These are phyloP conservation scores for Lepidium didymum DNA, from an alignment of 345 rosid genomes.

Conservation along the genomic window DNA sequence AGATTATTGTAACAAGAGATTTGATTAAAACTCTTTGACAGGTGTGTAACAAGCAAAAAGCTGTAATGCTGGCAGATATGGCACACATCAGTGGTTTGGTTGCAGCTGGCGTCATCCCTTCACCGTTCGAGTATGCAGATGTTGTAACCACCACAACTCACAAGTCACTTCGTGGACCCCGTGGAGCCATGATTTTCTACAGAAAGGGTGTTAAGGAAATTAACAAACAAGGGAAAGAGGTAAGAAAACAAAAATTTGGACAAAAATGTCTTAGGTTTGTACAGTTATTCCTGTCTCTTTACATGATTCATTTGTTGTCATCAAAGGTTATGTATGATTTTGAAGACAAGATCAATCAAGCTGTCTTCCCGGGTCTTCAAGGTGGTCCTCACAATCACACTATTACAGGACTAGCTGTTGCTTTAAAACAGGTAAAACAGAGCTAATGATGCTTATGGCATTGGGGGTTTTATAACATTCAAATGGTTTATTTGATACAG, in stretches of 20 bases:
- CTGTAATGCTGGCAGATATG: constrained; percentile 91
- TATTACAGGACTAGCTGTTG: constrained; percentile 92
- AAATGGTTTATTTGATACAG: constrained; percentile 31
- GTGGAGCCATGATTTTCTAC: constrained; percentile 99
- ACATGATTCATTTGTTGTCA: constrained; percentile 3
- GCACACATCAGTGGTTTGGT: constrained; percentile 98
- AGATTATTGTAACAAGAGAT: background rate
- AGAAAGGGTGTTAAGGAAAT: constrained; percentile 89
- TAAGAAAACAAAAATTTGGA: background rate
- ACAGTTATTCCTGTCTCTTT: background rate
- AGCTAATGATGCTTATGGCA: background rate
- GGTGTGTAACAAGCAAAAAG: constrained; percentile 98
- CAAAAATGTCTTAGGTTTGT: background rate
- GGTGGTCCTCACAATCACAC: constrained; percentile 99
- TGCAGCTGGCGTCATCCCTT: constrained; percentile 94
- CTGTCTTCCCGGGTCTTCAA: constrained; percentile 99
- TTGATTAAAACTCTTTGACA: constrained; percentile 24
- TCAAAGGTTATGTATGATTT: constrained; percentile 77
- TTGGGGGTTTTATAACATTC: background rate
- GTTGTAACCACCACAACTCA: constrained; percentile 97
- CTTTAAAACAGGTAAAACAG: constrained; percentile 66
- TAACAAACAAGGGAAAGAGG: constrained; percentile 96
- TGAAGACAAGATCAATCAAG: constrained; percentile 95
- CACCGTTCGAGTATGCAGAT: constrained; percentile 98
- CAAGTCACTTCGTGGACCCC: constrained; percentile 98